Percentiles rank a stretch among this genome's conserved stretches.
phyloP scores from a whole-genome alignment of 192 early-diverging fungal species.

The Backusella mclennaniae region DNA sequence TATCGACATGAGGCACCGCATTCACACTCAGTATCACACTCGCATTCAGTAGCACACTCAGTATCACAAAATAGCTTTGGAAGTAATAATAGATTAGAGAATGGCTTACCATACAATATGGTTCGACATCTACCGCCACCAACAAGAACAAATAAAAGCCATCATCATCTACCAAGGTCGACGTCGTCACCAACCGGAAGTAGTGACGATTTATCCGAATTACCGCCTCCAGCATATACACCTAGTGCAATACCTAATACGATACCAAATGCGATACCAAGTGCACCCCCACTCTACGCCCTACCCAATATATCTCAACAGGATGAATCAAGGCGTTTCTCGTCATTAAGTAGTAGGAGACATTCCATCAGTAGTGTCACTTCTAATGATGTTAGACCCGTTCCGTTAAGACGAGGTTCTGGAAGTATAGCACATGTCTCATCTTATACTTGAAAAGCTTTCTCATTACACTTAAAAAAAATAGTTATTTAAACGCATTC shows the following conservation, averaged over 20 bases:
- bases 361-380: slow-evolving; percentile 1
- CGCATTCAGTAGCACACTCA: background rate
- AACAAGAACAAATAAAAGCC: background rate
- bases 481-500: background rate
- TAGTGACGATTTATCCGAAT: background rate
- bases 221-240: slow-evolving; percentile 21
- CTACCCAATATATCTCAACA: background rate
- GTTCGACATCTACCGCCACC: background rate
- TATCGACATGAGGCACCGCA: background rate
- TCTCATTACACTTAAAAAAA: background rate
- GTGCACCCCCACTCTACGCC: slow-evolving; percentile 4
- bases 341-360: background rate
- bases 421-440: slow-evolving; percentile 6
- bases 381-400: background rate
- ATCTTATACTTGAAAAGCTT: background rate
- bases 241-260: slow-evolving; percentile 1
- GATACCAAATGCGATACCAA: slow-evolving; percentile 7
- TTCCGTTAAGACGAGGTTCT: slow-evolving; percentile 1
- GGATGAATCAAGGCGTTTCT: background rate
- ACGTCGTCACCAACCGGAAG: background rate
- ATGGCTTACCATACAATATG: background rate
- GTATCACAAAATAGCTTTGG: background rate
- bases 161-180: background rate
- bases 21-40: background rate
- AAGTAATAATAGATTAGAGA: background rate